Evolutionary conservation across 2,329 filamentous ascomycete genomes (phyloP).

Genomic region (Verticillium tricorpus): DNA sequence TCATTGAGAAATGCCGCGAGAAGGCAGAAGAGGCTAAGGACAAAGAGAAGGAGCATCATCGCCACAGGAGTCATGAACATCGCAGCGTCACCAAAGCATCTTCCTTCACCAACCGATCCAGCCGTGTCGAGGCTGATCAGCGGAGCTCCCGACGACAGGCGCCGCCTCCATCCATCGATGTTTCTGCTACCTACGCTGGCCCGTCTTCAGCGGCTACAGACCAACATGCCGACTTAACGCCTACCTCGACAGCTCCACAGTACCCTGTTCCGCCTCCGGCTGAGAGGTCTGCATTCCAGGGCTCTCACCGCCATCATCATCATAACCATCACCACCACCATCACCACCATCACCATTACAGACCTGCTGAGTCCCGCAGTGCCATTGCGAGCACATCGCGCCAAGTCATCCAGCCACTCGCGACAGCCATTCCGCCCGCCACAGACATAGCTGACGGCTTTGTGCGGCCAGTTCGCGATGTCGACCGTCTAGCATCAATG

Average conservation of each 20-base stretch:
- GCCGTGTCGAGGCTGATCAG: constrained; percentile 53
- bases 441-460: constrained; percentile 65
- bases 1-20: constrained; percentile 86
- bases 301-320: background rate
- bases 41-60: constrained; percentile 53
- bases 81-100: constrained; percentile 43
- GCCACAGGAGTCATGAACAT: constrained; percentile 46
- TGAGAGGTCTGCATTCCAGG: constrained; percentile 40
- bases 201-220: constrained; percentile 36
- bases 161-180: constrained; percentile 67
- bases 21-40: constrained; percentile 79
- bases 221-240: constrained; percentile 30
- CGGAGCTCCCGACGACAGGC: constrained; percentile 69
- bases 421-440: constrained; percentile 61
- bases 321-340: constrained; percentile 31
- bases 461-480: constrained; percentile 74
- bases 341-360: constrained; percentile 42
- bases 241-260: constrained; percentile 64
- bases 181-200: constrained; percentile 37
- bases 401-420: constrained; percentile 60
- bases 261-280: constrained; percentile 53
- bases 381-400: constrained; percentile 44
- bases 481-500: constrained; percentile 81
- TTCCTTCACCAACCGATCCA: constrained; percentile 49
- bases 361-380: constrained; percentile 46